Evolutionary conservation across 2,329 filamentous ascomycete species (phyloP).

Genomic region (Penicillium sp.): DNA sequence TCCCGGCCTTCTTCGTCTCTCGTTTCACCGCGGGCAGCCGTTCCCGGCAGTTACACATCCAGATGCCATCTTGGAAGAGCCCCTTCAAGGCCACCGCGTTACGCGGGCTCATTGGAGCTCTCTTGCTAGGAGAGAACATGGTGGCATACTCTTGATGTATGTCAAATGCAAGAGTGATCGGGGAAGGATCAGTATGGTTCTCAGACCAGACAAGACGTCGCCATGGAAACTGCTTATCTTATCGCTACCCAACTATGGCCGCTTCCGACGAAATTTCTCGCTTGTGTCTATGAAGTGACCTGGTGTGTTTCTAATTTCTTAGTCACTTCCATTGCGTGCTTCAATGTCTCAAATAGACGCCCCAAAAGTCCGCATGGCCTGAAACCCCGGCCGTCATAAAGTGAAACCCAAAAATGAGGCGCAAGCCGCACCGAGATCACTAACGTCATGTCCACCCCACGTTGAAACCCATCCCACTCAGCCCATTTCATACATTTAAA

Average conservation of each 20-base stretch:
- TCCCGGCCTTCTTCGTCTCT: slow-evolving; percentile 56
- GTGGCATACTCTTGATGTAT: not conserved
- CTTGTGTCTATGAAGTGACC: not conserved
- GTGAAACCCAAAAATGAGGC: not conserved
- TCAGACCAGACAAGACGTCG: slow-evolving; percentile 6
- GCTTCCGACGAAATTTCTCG: not conserved
- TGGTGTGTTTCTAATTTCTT: not conserved
- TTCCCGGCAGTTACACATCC: slow-evolving; percentile 57
- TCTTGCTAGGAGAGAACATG: slow-evolving; percentile 27
- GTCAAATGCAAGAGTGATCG: no score
- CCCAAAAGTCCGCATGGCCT: not conserved
- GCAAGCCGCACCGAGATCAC: not conserved
- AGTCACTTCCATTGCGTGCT: not conserved
- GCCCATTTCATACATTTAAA: not conserved
- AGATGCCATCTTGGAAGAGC: slow-evolving; percentile 44
- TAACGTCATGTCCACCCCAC: not conserved
- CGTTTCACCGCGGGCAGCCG: slow-evolving; percentile 55
- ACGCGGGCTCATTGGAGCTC: slow-evolving; percentile 15
- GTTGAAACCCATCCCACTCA: not conserved
- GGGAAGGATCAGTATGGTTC: not conserved
- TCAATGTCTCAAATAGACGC: not conserved
- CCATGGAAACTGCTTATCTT: slow-evolving; percentile 24
- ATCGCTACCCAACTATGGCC: not conserved
- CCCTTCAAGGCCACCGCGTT: slow-evolving; percentile 32
- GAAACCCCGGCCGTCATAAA: not conserved